These are phyloP conservation scores for Lecanicillium sp. DNA, from an alignment of 2,329 filamentous ascomycete genomes.

Conservation along the genomic window DNA sequence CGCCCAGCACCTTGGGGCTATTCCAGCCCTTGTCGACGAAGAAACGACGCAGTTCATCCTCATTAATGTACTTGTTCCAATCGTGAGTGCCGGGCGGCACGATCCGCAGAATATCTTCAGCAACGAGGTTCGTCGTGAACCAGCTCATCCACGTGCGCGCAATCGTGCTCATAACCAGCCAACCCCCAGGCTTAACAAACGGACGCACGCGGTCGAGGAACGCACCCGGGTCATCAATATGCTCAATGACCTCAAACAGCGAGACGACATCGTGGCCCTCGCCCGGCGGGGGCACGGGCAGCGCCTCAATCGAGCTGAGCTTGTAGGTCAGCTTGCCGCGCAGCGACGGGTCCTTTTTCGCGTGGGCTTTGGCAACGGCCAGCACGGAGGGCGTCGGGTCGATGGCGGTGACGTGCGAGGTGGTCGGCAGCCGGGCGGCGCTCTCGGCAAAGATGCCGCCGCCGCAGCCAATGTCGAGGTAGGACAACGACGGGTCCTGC, in stretches of 20 bases:
- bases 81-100: constrained; percentile 93
- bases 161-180: constrained; percentile 89
- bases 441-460: constrained; percentile 94
- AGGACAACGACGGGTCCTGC: constrained; percentile 40
- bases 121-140: constrained; percentile 85
- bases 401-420: constrained; percentile 62
- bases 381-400: constrained; percentile 72
- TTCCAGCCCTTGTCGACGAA: constrained; percentile 52
- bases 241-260: constrained; percentile 92
- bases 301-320: constrained; percentile 68
- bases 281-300: constrained; percentile 34
- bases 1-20: constrained; percentile 60
- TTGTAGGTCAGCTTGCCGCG: constrained; percentile 59
- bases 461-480: constrained; percentile 90
- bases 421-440: constrained; percentile 60
- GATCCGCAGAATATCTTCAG: constrained; percentile 79
- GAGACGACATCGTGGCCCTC: constrained; percentile 71
- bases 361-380: constrained; percentile 67
- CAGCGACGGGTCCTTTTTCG: constrained; percentile 64
- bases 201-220: constrained; percentile 66
- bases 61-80: constrained; percentile 93
- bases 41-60: constrained; percentile 60
- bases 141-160: constrained; percentile 83
- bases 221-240: constrained; percentile 67
- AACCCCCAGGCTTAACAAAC: constrained; percentile 83